A percentile compares a stretch with the other conserved stretches of the same genome.
phyloP scores from a whole-genome alignment of 2,329 filamentous ascomycete species.

The Neofusicoccum kwambonambiense region DNA sequence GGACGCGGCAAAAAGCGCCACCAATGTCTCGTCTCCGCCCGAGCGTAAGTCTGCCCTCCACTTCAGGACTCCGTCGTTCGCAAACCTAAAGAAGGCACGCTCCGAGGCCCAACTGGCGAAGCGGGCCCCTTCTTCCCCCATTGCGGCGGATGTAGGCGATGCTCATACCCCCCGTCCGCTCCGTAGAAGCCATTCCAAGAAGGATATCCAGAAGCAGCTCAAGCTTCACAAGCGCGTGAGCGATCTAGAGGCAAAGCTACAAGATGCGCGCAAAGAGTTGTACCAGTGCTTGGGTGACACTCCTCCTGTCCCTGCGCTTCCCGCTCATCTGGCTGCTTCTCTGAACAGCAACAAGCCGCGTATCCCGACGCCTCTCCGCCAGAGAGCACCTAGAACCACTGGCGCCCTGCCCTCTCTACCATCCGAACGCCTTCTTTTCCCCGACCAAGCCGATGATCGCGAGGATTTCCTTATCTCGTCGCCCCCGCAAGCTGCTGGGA shows the following conservation, averaged over 20 bases:
- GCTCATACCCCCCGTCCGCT: slow-evolving; percentile 26
- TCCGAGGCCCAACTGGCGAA: slow-evolving; percentile 18
- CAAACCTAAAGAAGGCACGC: slow-evolving; percentile 13
- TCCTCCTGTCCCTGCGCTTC: slow-evolving; percentile 38
- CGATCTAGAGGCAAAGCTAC: slow-evolving; percentile 59
- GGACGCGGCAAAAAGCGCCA: slow-evolving; percentile 9
- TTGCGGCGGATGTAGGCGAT: background rate
- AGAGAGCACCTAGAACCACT: background rate
- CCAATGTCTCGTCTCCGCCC: slow-evolving; percentile 13
- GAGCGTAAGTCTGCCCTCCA: slow-evolving; percentile 18
- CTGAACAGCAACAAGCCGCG: slow-evolving; percentile 8
- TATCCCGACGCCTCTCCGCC: background rate
- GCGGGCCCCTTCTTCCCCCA: slow-evolving; percentile 18
- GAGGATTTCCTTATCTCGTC: background rate
- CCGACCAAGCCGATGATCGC: slow-evolving; percentile 23
- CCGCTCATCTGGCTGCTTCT: slow-evolving; percentile 25
- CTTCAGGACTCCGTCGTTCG: slow-evolving; percentile 18
- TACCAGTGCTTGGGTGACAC: slow-evolving; percentile 42
- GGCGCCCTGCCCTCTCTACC: slow-evolving; percentile 34
- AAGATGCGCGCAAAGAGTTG: slow-evolving; percentile 56
- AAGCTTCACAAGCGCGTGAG: slow-evolving; percentile 61
- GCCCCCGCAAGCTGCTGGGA: background rate
- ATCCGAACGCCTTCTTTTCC: slow-evolving; percentile 38
- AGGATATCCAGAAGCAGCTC: slow-evolving; percentile 57
- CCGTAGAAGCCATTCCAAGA: slow-evolving; percentile 52